A percentile compares a stretch with the other conserved stretches of the same genome.
Evolutionary conservation across 2,329 filamentous ascomycete genomes (phyloP).

Genomic region (Verticillium tricorpus): DNA sequence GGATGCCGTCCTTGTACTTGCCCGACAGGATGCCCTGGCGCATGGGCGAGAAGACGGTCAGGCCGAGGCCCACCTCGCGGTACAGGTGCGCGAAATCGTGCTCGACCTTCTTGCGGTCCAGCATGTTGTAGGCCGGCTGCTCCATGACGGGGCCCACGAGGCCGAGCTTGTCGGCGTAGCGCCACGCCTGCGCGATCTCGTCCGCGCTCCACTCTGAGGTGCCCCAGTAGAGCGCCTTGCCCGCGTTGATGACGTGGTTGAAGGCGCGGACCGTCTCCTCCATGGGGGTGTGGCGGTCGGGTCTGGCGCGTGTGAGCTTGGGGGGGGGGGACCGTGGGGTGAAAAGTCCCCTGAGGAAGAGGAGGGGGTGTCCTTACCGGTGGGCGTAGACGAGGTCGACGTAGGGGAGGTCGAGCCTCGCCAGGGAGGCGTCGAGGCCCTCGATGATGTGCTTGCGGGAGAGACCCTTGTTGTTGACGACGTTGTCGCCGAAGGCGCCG

Average conservation of each 20-base stretch:
- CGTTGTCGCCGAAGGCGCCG: constrained; percentile 52
- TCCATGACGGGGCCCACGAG: constrained; percentile 62
- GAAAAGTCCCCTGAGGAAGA: too few relatives aligned
- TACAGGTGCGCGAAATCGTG: constrained; percentile 57
- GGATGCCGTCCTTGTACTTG: constrained; percentile 63
- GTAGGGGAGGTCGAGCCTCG: constrained; percentile 53
- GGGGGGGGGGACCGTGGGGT: not conserved
- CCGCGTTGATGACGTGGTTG: constrained; percentile 64
- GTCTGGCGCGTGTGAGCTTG: constrained; percentile 17
- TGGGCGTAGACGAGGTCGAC: constrained; percentile 68
- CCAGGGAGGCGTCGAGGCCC: constrained; percentile 55
- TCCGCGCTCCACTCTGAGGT: constrained; percentile 64
- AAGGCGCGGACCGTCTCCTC: constrained; percentile 68
- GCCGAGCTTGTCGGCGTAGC: constrained; percentile 54
- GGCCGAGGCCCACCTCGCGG: constrained; percentile 52
- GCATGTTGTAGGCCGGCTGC: constrained; percentile 64
- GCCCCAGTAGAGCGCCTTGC: constrained; percentile 68
- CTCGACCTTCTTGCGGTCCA: constrained; percentile 59
- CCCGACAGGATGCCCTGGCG: constrained; percentile 55
- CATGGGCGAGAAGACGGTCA: constrained; percentile 61
- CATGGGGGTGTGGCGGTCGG: constrained; percentile 64
- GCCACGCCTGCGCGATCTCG: constrained; percentile 60
- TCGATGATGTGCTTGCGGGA: constrained; percentile 68
- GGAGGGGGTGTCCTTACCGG: constrained; percentile 27
- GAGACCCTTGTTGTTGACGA: constrained; percentile 63